These are phyloP conservation scores for Chalciporus sp. DNA, from an alignment of 1,284 basidiomycete genomes.

Conservation along the genomic window DNA sequence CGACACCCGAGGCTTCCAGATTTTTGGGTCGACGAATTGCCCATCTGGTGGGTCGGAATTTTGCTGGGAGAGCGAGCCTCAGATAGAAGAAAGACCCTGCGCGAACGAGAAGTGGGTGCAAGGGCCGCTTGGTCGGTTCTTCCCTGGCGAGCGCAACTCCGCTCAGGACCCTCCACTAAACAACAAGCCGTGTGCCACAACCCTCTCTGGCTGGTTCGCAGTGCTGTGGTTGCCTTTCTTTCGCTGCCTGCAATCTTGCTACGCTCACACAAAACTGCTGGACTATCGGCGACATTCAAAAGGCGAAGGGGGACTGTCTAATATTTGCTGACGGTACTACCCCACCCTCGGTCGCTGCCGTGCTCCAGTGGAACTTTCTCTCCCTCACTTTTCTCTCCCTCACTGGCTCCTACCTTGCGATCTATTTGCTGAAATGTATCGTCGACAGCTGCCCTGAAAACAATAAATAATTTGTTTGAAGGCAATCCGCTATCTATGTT, in stretches of 20 bases:
- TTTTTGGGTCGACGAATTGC: constrained; percentile 5
- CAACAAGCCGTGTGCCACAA: constrained; percentile 20
- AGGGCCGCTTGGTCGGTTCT: constrained; percentile 1
- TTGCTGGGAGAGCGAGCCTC: not conserved
- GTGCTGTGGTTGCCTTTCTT: not conserved
- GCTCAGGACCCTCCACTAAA: constrained; percentile 16
- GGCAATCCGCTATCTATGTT: not conserved
- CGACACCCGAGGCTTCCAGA: not conserved
- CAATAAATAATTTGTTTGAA: not conserved
- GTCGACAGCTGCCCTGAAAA: not conserved
- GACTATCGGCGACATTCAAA: not conserved
- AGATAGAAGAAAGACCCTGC: not conserved
- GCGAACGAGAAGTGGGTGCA: not conserved
- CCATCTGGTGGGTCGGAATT: not conserved
- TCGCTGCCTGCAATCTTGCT: no score
- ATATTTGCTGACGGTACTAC: not conserved
- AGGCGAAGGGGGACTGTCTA: not conserved
- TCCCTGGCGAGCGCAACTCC: constrained; percentile 20
- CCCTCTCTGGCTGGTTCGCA: not conserved
- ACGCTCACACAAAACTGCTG: not conserved
- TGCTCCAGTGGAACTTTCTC: not conserved
- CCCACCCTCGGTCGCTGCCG: not conserved
- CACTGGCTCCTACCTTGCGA: not conserved
- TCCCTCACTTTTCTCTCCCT: not conserved
- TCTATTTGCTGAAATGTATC: not conserved